A percentile compares a stretch with the other conserved stretches of the same genome.
These are phyloP conservation scores for Isatis tinctoria DNA, from an alignment of 345 rosid species.

Conservation along the genomic window DNA sequence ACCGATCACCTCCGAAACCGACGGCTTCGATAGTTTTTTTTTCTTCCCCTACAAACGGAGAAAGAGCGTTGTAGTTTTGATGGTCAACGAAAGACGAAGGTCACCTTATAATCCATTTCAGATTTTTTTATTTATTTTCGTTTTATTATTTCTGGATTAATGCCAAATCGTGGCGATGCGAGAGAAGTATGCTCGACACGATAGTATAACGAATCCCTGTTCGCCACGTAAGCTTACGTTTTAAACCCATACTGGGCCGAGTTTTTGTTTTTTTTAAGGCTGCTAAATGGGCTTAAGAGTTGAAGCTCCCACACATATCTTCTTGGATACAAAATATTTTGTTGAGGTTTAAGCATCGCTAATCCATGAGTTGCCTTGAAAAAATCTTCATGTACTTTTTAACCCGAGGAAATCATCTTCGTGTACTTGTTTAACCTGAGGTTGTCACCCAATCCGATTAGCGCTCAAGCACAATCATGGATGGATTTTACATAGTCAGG, in stretches of 20 bases:
- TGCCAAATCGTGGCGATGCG: constrained; percentile 25
- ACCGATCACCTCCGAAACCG: constrained; percentile 20
- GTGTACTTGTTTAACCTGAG: no score
- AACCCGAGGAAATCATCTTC: no score
- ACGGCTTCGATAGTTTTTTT: constrained; percentile 2
- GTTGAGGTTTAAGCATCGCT: no score
- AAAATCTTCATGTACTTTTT: no score
- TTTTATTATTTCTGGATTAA: not conserved
- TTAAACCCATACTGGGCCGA: constrained; percentile 11
- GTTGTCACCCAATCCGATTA: no score
- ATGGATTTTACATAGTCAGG: no score
- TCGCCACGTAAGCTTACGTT: not conserved
- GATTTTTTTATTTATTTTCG: not conserved
- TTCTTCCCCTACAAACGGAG: constrained; percentile 16
- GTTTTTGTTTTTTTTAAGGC: not conserved
- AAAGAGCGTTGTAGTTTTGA: constrained; percentile 28
- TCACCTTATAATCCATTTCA: constrained; percentile 13
- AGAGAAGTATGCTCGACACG: constrained; percentile 24
- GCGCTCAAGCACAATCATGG: no score
- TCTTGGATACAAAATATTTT: no score
- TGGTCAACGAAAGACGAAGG: constrained; percentile 33
- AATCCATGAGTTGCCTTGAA: no score
- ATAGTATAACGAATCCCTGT: constrained; percentile 21
- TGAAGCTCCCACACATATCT: no score
- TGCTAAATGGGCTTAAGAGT: constrained; percentile 1